Percentiles rank a stretch among this genome's conserved stretches.
These are phyloP conservation scores for Ruellia speciosa DNA, from an alignment of 305 asterid genomes.

Conservation along the genomic window DNA sequence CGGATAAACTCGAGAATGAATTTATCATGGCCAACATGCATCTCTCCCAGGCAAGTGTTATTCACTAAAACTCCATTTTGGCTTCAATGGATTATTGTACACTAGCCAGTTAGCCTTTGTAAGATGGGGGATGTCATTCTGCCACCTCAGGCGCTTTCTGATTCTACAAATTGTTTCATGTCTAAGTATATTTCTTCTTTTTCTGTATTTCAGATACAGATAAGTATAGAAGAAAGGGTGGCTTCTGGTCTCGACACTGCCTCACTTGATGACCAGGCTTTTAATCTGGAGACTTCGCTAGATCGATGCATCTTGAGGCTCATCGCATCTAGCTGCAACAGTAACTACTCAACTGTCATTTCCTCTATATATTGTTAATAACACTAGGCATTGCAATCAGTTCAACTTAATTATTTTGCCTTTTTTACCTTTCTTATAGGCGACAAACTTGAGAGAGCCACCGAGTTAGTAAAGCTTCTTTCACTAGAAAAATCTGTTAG, in stretches of 20 bases:
- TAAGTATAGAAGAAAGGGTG: slow-evolving; percentile 56
- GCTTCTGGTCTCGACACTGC: slow-evolving; percentile 52
- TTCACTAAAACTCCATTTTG: slow-evolving; percentile 19
- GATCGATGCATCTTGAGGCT: slow-evolving; percentile 94
- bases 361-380: background rate
- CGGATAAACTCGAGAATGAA: slow-evolving; percentile 89
- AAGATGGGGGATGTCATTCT: background rate
- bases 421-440: slow-evolving; percentile 36
- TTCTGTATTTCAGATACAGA: slow-evolving; percentile 48
- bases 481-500: slow-evolving; percentile 72
- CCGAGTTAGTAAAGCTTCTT: slow-evolving; percentile 82
- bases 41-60: slow-evolving; percentile 49
- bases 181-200: background rate
- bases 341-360: slow-evolving; percentile 29
- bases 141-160: too few relatives aligned
- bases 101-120: too few relatives aligned
- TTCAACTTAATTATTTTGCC: background rate
- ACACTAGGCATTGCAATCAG: background rate
- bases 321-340: slow-evolving; percentile 85
- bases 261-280: slow-evolving; percentile 81
- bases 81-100: background rate
- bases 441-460: slow-evolving; percentile 89
- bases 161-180: too few relatives aligned
- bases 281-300: slow-evolving; percentile 63
- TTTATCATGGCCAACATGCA: slow-evolving; percentile 70